Percentiles rank a stretch among this genome's conserved stretches.
Conservation (phyloP, 768 basidiomycete genomes). For the Leccinum obscurum region DNA sequence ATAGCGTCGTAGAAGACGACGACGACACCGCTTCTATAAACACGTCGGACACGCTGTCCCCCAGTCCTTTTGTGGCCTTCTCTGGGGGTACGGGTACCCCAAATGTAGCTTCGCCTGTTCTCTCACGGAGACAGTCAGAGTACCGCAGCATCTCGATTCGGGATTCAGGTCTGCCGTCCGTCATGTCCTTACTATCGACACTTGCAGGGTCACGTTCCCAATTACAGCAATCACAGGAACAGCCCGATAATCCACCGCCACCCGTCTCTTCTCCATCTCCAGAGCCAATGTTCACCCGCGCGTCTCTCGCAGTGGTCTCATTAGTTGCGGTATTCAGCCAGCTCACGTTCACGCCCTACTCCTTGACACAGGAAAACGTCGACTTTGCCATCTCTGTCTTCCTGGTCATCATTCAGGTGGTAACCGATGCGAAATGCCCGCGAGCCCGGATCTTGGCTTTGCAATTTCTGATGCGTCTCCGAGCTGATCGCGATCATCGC, state of each 20-base stretch:
- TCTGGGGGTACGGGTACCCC: slow-evolving; percentile 36
- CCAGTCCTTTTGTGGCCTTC: slow-evolving; percentile 30
- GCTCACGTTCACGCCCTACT: slow-evolving; percentile 66
- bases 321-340: slow-evolving; percentile 69
- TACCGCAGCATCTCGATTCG: slow-evolving; percentile 41
- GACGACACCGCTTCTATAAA: slow-evolving; percentile 43
- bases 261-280: slow-evolving; percentile 28
- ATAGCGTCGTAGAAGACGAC: slow-evolving; percentile 38
- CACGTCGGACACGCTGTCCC: slow-evolving; percentile 42
- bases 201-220: slow-evolving; percentile 65
- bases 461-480: slow-evolving; percentile 85
- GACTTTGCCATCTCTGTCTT: slow-evolving; percentile 57
- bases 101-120: slow-evolving; percentile 46
- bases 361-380: slow-evolving; percentile 46
- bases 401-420: slow-evolving; percentile 47
- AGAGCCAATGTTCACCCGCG: slow-evolving; percentile 40
- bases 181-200: slow-evolving; percentile 66
- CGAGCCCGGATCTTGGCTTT: slow-evolving; percentile 70
- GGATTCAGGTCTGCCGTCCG: slow-evolving; percentile 52
- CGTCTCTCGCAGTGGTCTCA: slow-evolving; percentile 61
- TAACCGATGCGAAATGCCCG: slow-evolving; percentile 47
- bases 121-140: slow-evolving; percentile 63
- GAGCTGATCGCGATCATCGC: slow-evolving; percentile 88
- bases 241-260: slow-evolving; percentile 37
- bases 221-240: slow-evolving; percentile 45